phyloP scores from a whole-genome alignment of 2,329 filamentous ascomycete genomes.

The Aspergillus neoniger region DNA sequence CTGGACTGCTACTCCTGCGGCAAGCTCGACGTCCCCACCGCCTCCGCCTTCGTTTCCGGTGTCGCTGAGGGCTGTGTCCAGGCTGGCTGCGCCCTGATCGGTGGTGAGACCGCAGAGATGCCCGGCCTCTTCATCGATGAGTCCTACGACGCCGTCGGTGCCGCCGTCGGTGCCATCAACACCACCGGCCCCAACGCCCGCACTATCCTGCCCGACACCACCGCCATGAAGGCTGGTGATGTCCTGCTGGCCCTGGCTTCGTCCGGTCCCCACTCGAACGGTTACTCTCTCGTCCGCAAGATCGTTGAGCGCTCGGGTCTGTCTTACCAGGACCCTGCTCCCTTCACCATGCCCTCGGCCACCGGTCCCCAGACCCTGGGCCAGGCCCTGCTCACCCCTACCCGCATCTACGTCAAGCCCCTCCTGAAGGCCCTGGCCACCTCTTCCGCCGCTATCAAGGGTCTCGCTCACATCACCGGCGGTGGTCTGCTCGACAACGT shows the following conservation, averaged over 20 bases:
- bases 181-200: slow-evolving; percentile 53
- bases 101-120: slow-evolving; percentile 98
- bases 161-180: slow-evolving; percentile 80
- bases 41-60: slow-evolving; percentile 84
- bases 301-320: slow-evolving; percentile 76
- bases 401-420: slow-evolving; percentile 87
- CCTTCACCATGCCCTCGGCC: slow-evolving; percentile 77
- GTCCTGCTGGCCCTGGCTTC: slow-evolving; percentile 83
- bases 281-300: slow-evolving; percentile 92
- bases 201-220: slow-evolving; percentile 72
- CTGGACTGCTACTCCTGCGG: slow-evolving; percentile 97
- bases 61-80: slow-evolving; percentile 85
- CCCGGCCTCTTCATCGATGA: slow-evolving; percentile 86
- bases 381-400: slow-evolving; percentile 79
- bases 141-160: slow-evolving; percentile 91
- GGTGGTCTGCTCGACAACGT: slow-evolving; percentile 93
- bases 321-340: slow-evolving; percentile 69
- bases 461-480: slow-evolving; percentile 94
- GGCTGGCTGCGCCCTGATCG: slow-evolving; percentile 86
- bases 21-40: slow-evolving; percentile 74
- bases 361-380: slow-evolving; percentile 60
- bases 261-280: slow-evolving; percentile 90
- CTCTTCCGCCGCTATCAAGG: slow-evolving; percentile 68
- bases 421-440: slow-evolving; percentile 65
- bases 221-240: slow-evolving; percentile 78